Conservation (phyloP, 2,329 filamentous ascomycete species). For the Colletotrichum orbiculare region DNA sequence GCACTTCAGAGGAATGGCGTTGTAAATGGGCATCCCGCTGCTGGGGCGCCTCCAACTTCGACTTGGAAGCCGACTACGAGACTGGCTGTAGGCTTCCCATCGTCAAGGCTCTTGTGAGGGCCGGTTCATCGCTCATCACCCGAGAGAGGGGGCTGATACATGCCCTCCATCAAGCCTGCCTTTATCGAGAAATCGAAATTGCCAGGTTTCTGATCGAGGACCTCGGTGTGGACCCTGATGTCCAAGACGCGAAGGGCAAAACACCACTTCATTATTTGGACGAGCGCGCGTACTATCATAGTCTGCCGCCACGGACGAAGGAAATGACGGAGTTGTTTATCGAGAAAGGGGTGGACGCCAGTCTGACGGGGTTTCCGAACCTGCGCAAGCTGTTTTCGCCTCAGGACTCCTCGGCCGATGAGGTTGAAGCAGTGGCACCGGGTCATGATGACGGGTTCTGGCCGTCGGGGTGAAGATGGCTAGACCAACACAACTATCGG, state of each 20-base stretch:
- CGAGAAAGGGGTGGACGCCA: too few relatives aligned
- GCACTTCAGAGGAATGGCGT: neutral
- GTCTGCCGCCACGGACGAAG: too few relatives aligned
- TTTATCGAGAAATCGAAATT: neutral
- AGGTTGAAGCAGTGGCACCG: too few relatives aligned
- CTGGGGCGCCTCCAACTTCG: too few relatives aligned
- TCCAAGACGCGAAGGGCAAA: neutral
- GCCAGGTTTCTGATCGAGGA: neutral
- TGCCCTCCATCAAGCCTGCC: neutral
- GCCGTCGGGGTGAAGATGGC: too few relatives aligned
- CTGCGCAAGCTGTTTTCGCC: too few relatives aligned
- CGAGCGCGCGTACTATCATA: too few relatives aligned
- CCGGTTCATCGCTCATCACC: neutral
- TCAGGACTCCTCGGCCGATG: too few relatives aligned
- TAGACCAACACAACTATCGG: too few relatives aligned
- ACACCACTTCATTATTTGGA: neutral
- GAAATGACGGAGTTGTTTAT: too few relatives aligned
- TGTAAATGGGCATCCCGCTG: neutral
- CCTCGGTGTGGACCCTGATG: neutral
- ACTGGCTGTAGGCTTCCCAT: constrained; percentile 2
- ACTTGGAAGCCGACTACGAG: neutral
- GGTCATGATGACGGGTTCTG: too few relatives aligned
- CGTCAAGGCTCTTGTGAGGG: neutral
- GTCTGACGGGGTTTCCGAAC: too few relatives aligned
- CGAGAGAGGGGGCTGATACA: neutral